Conservation (phyloP, 768 basidiomycete species). For the Russula abietina region DNA sequence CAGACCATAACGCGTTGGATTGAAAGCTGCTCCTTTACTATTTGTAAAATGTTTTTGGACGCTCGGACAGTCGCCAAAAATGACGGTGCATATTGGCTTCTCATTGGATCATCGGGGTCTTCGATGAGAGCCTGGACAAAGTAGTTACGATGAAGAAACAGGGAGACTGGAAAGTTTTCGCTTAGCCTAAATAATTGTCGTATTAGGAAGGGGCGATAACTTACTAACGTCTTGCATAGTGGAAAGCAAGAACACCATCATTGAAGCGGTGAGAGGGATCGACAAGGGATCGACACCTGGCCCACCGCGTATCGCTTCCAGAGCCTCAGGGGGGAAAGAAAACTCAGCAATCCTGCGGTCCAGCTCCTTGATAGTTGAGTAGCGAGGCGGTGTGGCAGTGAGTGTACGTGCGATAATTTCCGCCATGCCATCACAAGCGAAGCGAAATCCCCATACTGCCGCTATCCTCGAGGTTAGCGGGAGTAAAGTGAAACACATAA, state of each 20-base stretch:
- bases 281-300: slow-evolving; percentile 28
- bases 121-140: slow-evolving; percentile 53
- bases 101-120: slow-evolving; percentile 42
- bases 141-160: slow-evolving; percentile 51
- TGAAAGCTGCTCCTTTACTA: slow-evolving; percentile 38
- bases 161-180: slow-evolving; percentile 36
- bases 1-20: slow-evolving; percentile 42
- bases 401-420: slow-evolving; percentile 57
- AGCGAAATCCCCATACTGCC: slow-evolving; percentile 55
- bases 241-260: slow-evolving; percentile 37
- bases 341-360: slow-evolving; percentile 60
- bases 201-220: slow-evolving; percentile 32
- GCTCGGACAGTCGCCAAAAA: slow-evolving; percentile 48
- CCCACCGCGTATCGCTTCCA: slow-evolving; percentile 33
- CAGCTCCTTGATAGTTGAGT: slow-evolving; percentile 43
- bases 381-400: slow-evolving; percentile 57
- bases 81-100: slow-evolving; percentile 45
- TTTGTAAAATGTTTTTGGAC: slow-evolving; percentile 42
- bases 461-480: slow-evolving; percentile 35
- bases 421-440: slow-evolving; percentile 59
- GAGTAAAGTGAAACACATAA: not conserved
- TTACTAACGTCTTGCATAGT: slow-evolving; percentile 35
- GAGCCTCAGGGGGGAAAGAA: slow-evolving; percentile 42
- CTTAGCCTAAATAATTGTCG: slow-evolving; percentile 29
- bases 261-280: slow-evolving; percentile 30